Evolutionary conservation across 192 early-diverging fungal species (phyloP).

Genomic region (Allomyces macrogynus): DNA sequence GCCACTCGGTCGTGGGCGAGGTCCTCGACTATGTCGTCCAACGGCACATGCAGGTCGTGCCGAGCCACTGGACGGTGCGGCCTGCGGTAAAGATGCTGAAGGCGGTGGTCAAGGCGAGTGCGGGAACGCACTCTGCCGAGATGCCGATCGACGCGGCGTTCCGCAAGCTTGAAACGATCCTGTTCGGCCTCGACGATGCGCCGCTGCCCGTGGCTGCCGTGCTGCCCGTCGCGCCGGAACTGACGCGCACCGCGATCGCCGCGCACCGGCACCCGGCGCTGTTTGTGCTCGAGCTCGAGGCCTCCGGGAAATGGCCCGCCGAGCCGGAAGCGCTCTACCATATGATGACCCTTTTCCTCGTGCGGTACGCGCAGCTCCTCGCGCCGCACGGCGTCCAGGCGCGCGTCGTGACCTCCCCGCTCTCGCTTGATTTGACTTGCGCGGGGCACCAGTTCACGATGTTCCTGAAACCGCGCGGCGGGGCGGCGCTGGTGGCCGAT

Average conservation of each 20-base stretch:
- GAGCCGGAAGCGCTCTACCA: background rate
- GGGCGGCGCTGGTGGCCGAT: background rate
- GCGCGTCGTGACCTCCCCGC: background rate
- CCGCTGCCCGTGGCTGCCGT: constrained; percentile 18
- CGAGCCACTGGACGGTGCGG: constrained; percentile 8
- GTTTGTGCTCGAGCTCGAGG: background rate
- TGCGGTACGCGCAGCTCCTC: background rate
- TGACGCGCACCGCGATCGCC: background rate
- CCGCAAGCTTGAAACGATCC: constrained; percentile 11
- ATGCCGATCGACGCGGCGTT: constrained; percentile 4
- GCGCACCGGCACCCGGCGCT: background rate
- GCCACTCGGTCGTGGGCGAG: constrained; percentile 52
- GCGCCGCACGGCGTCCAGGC: background rate
- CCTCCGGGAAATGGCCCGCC: background rate
- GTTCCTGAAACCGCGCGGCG: background rate
- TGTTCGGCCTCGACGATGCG: constrained; percentile 12
- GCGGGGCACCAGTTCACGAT: background rate
- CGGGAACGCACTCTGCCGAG: constrained; percentile 2
- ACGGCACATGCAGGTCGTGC: constrained; percentile 39
- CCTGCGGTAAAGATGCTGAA: constrained; percentile 4
- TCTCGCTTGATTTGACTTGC: background rate
- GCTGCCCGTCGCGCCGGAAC: constrained; percentile 9
- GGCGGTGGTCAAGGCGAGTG: constrained; percentile 5
- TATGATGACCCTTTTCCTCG: background rate
- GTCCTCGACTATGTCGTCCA: constrained; percentile 60